Conservation (phyloP, 768 basidiomycete genomes). For the Arthromyces matolae region DNA sequence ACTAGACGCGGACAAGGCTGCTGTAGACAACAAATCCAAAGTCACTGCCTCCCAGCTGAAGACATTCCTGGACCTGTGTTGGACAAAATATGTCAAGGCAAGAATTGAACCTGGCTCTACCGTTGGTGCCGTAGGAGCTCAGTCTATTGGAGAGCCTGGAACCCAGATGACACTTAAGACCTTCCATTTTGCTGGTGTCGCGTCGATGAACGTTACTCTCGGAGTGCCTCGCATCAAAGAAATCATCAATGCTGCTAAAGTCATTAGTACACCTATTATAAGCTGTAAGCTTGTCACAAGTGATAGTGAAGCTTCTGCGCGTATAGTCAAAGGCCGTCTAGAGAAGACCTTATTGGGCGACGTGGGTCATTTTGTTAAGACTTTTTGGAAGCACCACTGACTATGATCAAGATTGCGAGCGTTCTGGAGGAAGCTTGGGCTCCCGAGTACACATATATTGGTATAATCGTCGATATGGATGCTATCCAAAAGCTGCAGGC, state of each 20-base stretch:
- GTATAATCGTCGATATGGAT: constrained; percentile 85
- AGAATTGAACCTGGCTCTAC: constrained; percentile 98
- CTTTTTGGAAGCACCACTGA: background rate
- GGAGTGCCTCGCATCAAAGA: constrained; percentile 99
- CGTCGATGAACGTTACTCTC: constrained; percentile 98
- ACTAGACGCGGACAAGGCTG: constrained; percentile 60
- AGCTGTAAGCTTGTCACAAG: constrained; percentile 88
- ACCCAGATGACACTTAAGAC: constrained; percentile 99
- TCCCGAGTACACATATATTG: constrained; percentile 87
- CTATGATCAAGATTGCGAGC: constrained; percentile 66
- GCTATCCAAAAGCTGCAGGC: constrained; percentile 90
- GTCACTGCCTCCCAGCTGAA: constrained; percentile 80
- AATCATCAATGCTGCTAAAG: constrained; percentile 98
- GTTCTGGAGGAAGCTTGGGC: constrained; percentile 97
- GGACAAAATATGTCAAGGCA: constrained; percentile 90
- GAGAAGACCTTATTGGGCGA: constrained; percentile 95
- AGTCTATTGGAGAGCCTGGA: constrained; percentile 98
- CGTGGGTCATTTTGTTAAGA: constrained; percentile 41
- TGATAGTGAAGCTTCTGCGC: constrained; percentile 88
- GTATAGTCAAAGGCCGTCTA: constrained; percentile 94
- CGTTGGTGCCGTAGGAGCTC: constrained; percentile 96
- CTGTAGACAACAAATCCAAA: constrained; percentile 87
- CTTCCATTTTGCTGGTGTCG: constrained; percentile 99
- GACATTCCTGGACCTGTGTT: constrained; percentile 80
- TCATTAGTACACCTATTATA: constrained; percentile 97